These are phyloP conservation scores for Coniochaeta sp. DNA, from an alignment of 2,329 filamentous ascomycete genomes.

Conservation along the genomic window DNA sequence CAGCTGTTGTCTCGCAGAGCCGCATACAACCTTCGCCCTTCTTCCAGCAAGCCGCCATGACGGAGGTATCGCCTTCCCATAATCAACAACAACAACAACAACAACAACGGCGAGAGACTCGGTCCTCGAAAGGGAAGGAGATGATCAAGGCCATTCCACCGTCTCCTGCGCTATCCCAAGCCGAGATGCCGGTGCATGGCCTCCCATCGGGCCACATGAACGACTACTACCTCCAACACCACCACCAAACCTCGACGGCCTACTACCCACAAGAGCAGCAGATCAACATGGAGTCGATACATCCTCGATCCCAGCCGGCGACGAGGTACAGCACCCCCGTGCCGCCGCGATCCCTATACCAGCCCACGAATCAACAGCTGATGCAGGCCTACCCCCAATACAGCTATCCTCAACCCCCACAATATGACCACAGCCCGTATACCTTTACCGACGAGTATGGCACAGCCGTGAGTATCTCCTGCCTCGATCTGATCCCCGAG, in stretches of 20 bases:
- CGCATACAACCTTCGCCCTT: background rate
- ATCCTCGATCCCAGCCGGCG: conserved; percentile 25
- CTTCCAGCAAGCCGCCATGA: background rate
- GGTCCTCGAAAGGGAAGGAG: conserved; percentile 6
- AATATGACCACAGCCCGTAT: background rate
- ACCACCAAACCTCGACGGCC: conserved; percentile 32
- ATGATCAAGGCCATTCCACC: conserved; percentile 19
- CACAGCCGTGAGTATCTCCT: background rate
- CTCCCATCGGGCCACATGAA: conserved; percentile 25
- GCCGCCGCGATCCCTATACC: conserved; percentile 15
- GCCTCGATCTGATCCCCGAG: background rate
- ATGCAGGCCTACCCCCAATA: background rate
- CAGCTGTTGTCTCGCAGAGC: conserved; percentile 1
- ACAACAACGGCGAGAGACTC: conserved; percentile 11
- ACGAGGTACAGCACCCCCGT: conserved; percentile 30
- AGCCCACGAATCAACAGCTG: background rate
- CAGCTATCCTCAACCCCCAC: background rate
- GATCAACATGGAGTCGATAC: conserved; percentile 16
- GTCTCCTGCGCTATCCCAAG: conserved; percentile 36
- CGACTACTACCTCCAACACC: conserved; percentile 7
- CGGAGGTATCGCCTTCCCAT: conserved; percentile 11
- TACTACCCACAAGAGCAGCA: conserved; percentile 17
- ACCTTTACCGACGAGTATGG: background rate
- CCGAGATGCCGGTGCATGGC: conserved; percentile 22
- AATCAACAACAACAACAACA: conserved; percentile 28